Evolutionary conservation across 2,329 filamentous ascomycete species (phyloP), one percentile per base, ranked within the genome.

Genomic region (Talaromyces amestolkiae): DNA sequence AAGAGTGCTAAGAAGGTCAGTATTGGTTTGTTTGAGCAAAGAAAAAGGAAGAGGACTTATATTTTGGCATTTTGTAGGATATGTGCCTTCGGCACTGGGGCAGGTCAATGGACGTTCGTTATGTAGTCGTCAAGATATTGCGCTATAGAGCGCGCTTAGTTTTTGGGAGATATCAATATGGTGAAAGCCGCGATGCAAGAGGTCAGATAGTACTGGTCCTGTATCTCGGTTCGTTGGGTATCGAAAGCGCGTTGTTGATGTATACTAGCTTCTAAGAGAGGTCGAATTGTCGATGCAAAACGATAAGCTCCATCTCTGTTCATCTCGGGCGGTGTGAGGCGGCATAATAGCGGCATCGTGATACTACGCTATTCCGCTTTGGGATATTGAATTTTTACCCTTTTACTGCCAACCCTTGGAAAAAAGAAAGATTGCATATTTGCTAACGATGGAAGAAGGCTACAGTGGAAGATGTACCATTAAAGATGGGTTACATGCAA

Each of bases 31-130:
- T 37, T 8, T 17, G 11, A 4, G 17, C 9, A 43, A 61, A 27
- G 59, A 37, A 43, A 67, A 66, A 68, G 54, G 59, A 53, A 31
- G 68, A 66, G 33, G 22, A 85, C 89, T 86, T 86, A 94, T 92
- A 95, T 86, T 94, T 94, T 66, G 91, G 91, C 91, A 95, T 94
- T 70, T 85, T 91, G 83, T 24, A 22, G 10, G 33, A 56, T 37
- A 22, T 15, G n/a, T 37, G 49, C 49, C 49, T 5, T 11, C 8
- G 49, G 9, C 27, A 53, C 24, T 33, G 15, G 27, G 27, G 15
- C 49, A 22, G 8, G 15, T 37, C 53, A 22, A 19, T 6, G n/a
- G 45, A 49, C 15, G 45, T 27, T 31, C 47, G 47, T 27, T 11
- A 27, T 51, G 22, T 4, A 15, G 33, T 37, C 31, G 49, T 53